Evolutionary conservation across 805 yeast genomes (phyloP).

Genomic region (Deakozyma indianensis): DNA sequence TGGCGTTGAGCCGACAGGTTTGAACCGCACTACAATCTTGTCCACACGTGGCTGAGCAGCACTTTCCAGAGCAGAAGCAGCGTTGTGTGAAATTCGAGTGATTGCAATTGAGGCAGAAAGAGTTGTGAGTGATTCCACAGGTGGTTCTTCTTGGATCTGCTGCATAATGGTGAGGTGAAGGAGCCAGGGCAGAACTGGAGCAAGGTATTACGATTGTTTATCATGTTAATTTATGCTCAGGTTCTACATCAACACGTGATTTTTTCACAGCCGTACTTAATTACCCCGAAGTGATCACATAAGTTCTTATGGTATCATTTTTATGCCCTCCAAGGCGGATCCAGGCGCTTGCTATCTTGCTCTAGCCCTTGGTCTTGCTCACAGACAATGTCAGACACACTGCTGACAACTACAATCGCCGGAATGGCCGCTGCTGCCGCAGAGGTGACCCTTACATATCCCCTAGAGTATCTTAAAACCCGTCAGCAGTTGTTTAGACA

Average conservation of each 20-base stretch:
- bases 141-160: conserved; percentile 3
- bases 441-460: conserved; percentile 25
- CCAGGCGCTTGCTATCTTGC: too few relatives aligned
- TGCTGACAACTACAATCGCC: conserved; percentile 23
- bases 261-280: too few relatives aligned
- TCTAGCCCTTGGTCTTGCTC: too few relatives aligned
- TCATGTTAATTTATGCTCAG: too few relatives aligned
- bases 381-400: neutral
- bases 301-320: too few relatives aligned
- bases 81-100: neutral
- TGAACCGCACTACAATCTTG: conserved; percentile 28
- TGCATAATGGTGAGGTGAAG: neutral
- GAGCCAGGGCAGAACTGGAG: neutral
- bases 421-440: conserved; percentile 23
- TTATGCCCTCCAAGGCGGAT: too few relatives aligned
- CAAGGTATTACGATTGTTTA: too few relatives aligned
- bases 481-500: conserved; percentile 22
- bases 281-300: too few relatives aligned
- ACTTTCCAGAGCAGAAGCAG: neutral
- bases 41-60: neutral
- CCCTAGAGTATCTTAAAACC: conserved; percentile 26
- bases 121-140: neutral
- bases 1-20: conserved; percentile 42
- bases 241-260: too few relatives aligned
- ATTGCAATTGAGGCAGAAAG: neutral